Base-by-base conservation (phyloP, 2,329 filamentous ascomycete species). In the Cladosporium sp. region DNA sequence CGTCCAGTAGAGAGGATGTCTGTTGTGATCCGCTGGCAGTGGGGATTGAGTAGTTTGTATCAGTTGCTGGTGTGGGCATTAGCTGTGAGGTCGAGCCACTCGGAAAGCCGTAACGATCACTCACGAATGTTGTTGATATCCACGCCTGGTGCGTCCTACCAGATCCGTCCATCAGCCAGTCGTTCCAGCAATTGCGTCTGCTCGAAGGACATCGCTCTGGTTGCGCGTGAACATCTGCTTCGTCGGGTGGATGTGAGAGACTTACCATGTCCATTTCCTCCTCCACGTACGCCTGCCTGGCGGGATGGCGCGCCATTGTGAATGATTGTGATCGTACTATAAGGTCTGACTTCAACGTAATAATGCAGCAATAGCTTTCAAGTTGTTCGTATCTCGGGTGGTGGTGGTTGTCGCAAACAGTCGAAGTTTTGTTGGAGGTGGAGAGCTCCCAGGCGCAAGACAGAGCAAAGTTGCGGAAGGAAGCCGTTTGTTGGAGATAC, bases 221-320 rank as follows among this genome's bases (percentile, higher is more conserved):
- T 25, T 39, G 65, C 51, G 72, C 75, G 73, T 78, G 74, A 76
- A 78, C 74, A 76, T 71, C 56, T 39, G 23, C 23, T 63, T 63
- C 49, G 34, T 23, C 25, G 30, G 63, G 5, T 23, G 63, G 2
- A 14, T 30, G 11, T n/a, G 39, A 32, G 68, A 69, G 65, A 34
- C 54, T 63, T 54, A 65, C 63, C 63, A 65, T 65, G 54, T 65
- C 63, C 63, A 65, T 79, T 75, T 87, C 83, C 51, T 97, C 94
- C 84, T 98, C 94, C 69, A 98, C 93, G 79, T 96, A 97, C 49
- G 94, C 94, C 79, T 94, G 90, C 70, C 95, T 88, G 77, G 94
- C 88, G 66, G 94, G 94, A 82, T 97, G 94, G 82, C 96, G 85
- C 77, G 80, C 85, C 76, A 71, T 73, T 58, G 25, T 64, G 49